Evolutionary conservation across 768 basidiomycete genomes (phyloP), one percentile per base, ranked within the genome.

Genomic region (Sistotremastrum niveocremeum): DNA sequence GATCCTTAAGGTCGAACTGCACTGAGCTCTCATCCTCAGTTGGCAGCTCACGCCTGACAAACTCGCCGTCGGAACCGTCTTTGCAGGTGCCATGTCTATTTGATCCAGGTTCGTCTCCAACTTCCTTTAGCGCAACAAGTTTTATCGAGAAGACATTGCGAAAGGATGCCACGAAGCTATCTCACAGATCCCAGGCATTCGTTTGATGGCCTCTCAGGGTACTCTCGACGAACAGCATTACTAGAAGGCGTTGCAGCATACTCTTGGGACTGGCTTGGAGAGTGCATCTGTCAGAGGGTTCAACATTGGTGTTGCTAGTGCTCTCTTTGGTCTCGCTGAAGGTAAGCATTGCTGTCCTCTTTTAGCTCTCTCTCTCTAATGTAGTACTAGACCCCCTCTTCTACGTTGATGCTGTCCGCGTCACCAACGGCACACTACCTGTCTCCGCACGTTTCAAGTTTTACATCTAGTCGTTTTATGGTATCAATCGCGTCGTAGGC

Each of bases 41-140:
- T 99, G 94, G 95, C 80, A 95, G 64, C 67, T 98, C 53, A 94
- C 90, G 0, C 72, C 98, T 11, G 86, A 85, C 2, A 93, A 91
- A 0, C 63, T 97, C 31, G 89, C 83, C 2, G 74, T 97, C 39
- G 87, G 76, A 0, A 93, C 91, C 0, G 72, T 93, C 8, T 94
- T 94, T 56, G 80, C 76, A 2, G 62, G 73, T 7, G 70, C 75
- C 7, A 86, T 90, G 75, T 71, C 78, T 4, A 53, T 81, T 11
- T 89, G 91, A 64, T 77, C 82, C 1, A 63, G 69, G 11, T 60
- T 90, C 41, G 75, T 85, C 0, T 76, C 77, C 4, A 70, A 71
- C 43, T 81, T 76, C 53, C 89, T 95, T 65, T 56, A 77, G 20
- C 58, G 73, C 51, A 95, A 91, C 65, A 95, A 94, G 69, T 64